Evolutionary conservation across 306 rosid genomes (phyloP), one percentile per base, ranked within the genome.

Genomic region (Quercus aquifolioides): DNA sequence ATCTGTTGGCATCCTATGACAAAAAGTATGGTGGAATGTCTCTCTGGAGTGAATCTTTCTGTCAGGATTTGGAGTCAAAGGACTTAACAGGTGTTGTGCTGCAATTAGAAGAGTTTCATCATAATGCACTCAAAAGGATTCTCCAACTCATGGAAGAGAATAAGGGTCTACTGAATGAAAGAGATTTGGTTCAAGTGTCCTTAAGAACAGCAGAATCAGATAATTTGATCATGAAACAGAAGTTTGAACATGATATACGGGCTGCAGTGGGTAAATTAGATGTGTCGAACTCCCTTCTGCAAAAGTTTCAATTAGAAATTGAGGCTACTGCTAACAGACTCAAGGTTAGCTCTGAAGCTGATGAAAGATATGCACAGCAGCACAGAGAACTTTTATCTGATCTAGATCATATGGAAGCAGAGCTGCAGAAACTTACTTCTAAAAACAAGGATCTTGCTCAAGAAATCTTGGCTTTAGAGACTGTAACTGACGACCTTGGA

Each of bases 71-170:
- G 71, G 88, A 86, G 57, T 83, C 88, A 63, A 58, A 76, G 20
- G 87, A 87, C 80, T 80, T 91, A 69, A 85, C 85, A 59, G 89
- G 76, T 77, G 82, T 84, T 41, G 59, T 90, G 46, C 77, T 83
- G 88, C 88, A 56, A 75, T 84, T 93, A 52, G 97, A 91, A 84
- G 88, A 89, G 88, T 81, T 93, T 76, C 93, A 91, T 82, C 81
- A 74, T 49, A 84, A 73, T 73, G 84, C 89, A 28, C 86, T 76
- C 84, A 83, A 85, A 79, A 85, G 80, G 83, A 88, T 90, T 76
- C 83, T 81, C 77, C 90, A 74, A 78, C 92, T 93, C 78, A 43
- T 81, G 69, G 90, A 96, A 75, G 98, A 96, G 84, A 93, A 88
- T 78, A 78, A 85, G 65, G 79, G 19, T 76, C 75, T 91, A 63